A percentile compares a stretch with the other conserved stretches of the same genome.
phyloP scores from a whole-genome alignment of 2,329 filamentous ascomycete genomes.

The Aaosphaeria arxii region DNA sequence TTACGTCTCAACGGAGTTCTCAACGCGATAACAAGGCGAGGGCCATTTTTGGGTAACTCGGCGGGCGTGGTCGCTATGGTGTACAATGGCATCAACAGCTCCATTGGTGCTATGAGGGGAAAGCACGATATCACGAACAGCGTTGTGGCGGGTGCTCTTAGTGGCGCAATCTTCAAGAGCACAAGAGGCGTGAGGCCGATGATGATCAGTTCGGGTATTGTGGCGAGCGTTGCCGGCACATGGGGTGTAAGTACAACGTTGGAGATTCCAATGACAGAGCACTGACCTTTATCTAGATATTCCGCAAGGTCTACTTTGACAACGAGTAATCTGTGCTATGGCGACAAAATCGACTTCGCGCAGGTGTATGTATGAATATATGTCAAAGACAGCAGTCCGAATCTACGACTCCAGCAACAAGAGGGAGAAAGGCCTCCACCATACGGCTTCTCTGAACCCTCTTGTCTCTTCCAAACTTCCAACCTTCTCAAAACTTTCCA shows the following conservation, averaged over 20 bases:
- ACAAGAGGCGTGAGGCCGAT: conserved; percentile 87
- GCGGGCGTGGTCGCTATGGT: conserved; percentile 93
- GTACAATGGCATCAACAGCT: conserved; percentile 71
- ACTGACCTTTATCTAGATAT: conserved; percentile 13
- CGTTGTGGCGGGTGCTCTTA: conserved; percentile 77
- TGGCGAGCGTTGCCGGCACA: conserved; percentile 76
- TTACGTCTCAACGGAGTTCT: conserved; percentile 90
- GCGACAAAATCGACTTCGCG: too few relatives aligned
- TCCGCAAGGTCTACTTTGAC: conserved; percentile 20
- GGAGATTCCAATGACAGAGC: not conserved
- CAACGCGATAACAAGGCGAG: conserved; percentile 88
- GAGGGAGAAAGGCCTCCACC: too few relatives aligned
- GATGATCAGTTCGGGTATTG: conserved; percentile 89
- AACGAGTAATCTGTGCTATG: conserved; percentile 8
- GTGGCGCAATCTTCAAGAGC: conserved; percentile 95
- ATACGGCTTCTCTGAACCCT: too few relatives aligned
- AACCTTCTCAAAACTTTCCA: too few relatives aligned
- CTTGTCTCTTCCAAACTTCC: too few relatives aligned
- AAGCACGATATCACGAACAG: conserved; percentile 78
- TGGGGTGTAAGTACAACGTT: conserved; percentile 68
- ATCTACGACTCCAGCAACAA: too few relatives aligned
- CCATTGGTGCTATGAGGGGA: conserved; percentile 37
- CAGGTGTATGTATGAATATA: too few relatives aligned
- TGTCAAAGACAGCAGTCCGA: too few relatives aligned
- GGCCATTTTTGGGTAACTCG: conserved; percentile 93